A percentile compares a stretch with the other conserved stretches of the same genome.
These are phyloP conservation scores for Phytophthora multivora DNA, from an alignment of 352 stramenopile genomes.

Conservation along the genomic window DNA sequence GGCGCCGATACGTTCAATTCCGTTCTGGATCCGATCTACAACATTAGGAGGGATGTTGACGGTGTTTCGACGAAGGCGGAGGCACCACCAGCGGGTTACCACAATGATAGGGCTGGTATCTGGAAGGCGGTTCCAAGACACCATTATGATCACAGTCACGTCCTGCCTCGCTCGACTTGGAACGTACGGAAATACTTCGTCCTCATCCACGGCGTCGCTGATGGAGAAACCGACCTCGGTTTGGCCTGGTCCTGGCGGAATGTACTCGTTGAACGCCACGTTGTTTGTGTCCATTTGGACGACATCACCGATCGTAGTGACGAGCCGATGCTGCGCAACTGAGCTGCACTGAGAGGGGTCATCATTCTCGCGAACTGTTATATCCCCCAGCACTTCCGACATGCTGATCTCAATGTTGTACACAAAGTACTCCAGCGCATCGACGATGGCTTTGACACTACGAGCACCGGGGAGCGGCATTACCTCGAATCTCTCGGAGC, in stretches of 20 bases:
- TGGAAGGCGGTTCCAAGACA: background rate
- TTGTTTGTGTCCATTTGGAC: constrained; percentile 48
- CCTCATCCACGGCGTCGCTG: constrained; percentile 42
- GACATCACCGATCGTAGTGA: constrained; percentile 31
- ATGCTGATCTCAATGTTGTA: constrained; percentile 57
- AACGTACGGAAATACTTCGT: constrained; percentile 48
- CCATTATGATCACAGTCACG: constrained; percentile 18
- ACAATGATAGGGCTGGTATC: constrained; percentile 16
- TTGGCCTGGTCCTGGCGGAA: constrained; percentile 6
- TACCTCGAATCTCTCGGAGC: constrained; percentile 43
- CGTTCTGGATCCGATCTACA: constrained; percentile 17
- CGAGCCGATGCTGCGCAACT: constrained; percentile 39
- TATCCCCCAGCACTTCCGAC: constrained; percentile 44
- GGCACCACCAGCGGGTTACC: constrained; percentile 28
- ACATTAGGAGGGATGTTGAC: constrained; percentile 19
- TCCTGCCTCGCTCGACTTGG: constrained; percentile 34
- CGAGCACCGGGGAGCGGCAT: constrained; percentile 37
- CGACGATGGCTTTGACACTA: constrained; percentile 40
- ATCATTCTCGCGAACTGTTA: constrained; percentile 56
- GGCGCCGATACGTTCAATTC: constrained; percentile 23
- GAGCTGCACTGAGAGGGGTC: constrained; percentile 31
- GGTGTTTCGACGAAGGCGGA: constrained; percentile 20
- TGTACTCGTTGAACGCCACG: constrained; percentile 41
- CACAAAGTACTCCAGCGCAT: constrained; percentile 46
- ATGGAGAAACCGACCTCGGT: constrained; percentile 34